Conservation (phyloP, 2,329 filamentous ascomycete genomes). For the Niveomyces coronatus region DNA sequence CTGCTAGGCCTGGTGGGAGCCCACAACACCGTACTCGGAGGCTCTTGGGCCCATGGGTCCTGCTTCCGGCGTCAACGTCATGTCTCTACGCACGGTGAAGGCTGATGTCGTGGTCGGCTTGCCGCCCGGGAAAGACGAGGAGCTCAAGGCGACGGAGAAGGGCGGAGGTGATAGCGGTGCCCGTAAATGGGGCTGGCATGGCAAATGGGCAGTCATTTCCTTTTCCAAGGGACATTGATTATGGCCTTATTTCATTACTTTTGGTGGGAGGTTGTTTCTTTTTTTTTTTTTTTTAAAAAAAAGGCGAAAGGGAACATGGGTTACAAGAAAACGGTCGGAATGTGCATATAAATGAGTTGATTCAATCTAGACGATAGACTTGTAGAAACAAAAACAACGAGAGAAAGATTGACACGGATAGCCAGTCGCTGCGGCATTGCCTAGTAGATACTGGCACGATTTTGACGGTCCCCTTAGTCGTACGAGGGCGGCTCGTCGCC, state of each 20-base stretch:
- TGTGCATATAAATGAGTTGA: background rate
- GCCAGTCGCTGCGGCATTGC: too few species aligned
- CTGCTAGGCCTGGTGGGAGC: constrained; percentile 52
- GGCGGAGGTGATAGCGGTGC: constrained; percentile 61
- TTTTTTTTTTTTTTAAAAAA: background rate
- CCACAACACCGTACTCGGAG: constrained; percentile 74
- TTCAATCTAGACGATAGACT: constrained; percentile 10
- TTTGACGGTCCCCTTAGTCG: background rate
- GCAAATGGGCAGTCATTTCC: constrained; percentile 90
- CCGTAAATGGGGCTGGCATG: constrained; percentile 88
- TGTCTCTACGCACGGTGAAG: constrained; percentile 90
- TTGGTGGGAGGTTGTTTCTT: background rate
- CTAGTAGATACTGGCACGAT: background rate
- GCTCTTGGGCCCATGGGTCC: constrained; percentile 81
- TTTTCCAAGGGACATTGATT: constrained; percentile 24
- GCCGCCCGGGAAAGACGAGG: constrained; percentile 72
- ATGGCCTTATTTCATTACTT: background rate
- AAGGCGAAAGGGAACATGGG: background rate
- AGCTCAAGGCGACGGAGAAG: constrained; percentile 54
- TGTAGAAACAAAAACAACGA: constrained; percentile 9
- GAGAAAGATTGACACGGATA: constrained; percentile 1
- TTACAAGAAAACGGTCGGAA: background rate
- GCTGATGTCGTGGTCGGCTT: constrained; percentile 91
- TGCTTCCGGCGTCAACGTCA: constrained; percentile 69
- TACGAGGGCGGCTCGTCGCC: constrained; percentile 2